Conservation (phyloP, 768 basidiomycete species). For the Kwoniella newhampshirensis region DNA sequence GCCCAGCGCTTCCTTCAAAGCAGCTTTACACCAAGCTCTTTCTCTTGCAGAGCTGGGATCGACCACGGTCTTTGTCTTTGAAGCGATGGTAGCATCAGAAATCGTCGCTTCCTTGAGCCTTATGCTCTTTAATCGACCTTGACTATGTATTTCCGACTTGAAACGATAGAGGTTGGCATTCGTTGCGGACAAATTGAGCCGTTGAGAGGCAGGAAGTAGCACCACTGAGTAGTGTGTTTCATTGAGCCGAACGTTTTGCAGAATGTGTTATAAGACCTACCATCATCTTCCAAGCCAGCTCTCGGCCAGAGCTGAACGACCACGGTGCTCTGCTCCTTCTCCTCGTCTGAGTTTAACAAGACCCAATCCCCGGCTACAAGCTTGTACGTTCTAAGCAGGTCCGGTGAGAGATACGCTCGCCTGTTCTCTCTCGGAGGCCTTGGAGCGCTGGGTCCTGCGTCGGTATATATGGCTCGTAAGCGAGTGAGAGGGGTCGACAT, state of each 20-base stretch:
- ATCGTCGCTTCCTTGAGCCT: conserved; percentile 16
- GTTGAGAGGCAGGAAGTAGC: neutral
- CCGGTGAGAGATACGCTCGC: conserved; percentile 40
- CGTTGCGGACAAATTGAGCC: neutral
- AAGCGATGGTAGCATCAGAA: neutral
- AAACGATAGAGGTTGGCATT: conserved; percentile 27
- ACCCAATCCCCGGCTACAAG: conserved; percentile 51
- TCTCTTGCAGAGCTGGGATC: conserved; percentile 30
- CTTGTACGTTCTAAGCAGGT: conserved; percentile 34
- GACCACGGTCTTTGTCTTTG: conserved; percentile 14
- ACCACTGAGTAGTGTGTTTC: conserved; percentile 10
- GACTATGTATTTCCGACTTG: conserved; percentile 19
- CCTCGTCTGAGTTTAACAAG: conserved; percentile 14
- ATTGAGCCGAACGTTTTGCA: neutral
- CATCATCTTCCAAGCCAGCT: conserved; percentile 32
- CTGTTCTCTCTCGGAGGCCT: conserved; percentile 9
- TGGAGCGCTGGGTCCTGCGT: conserved; percentile 11
- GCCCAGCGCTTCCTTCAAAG: conserved; percentile 43
- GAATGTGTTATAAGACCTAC: conserved; percentile 18
- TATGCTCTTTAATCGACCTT: conserved; percentile 5
- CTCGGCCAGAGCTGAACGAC: conserved; percentile 46
- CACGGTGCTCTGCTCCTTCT: neutral
- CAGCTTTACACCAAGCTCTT: conserved; percentile 32
- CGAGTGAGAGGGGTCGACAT: neutral
- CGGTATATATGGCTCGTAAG: neutral